These are phyloP conservation scores for Coelastrella sp. DNA, from an alignment of 139 green algal species.

Conservation along the genomic window DNA sequence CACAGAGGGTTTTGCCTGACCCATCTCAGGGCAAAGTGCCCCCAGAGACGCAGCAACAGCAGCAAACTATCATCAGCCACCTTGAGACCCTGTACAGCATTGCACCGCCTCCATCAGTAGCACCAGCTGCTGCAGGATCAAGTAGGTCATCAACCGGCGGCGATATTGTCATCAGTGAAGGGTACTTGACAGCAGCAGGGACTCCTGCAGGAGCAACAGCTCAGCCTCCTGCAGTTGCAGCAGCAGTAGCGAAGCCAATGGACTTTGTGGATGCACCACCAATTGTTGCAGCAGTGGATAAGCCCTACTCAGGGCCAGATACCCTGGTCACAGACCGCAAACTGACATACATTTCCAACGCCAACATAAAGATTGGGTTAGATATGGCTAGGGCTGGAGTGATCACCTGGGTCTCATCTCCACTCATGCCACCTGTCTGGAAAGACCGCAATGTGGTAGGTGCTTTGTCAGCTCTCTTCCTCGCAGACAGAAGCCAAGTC, in stretches of 20 bases:
- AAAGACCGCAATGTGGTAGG: constrained; percentile 9
- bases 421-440: not conserved
- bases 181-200: no score
- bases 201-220: not conserved
- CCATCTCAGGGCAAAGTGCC: not conserved
- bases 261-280: not conserved
- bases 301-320: not conserved
- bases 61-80: not conserved
- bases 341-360: constrained; percentile 15
- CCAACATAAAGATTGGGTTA: constrained; percentile 28
- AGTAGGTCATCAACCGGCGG: no score
- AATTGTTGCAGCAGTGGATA: not conserved
- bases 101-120: not conserved
- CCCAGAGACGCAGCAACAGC: not conserved
- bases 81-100: not conserved
- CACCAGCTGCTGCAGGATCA: not conserved
- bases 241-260: not conserved
- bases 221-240: constrained; percentile 1
- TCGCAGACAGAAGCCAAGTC: no score
- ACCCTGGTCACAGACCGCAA: not conserved
- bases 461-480: not conserved
- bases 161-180: not conserved
- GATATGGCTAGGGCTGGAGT: constrained; percentile 24
- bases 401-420: constrained; percentile 38
- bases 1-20: not conserved